phyloP scores from a whole-genome alignment of 1,284 basidiomycete genomes.

The Ceratobasidium sp. region DNA sequence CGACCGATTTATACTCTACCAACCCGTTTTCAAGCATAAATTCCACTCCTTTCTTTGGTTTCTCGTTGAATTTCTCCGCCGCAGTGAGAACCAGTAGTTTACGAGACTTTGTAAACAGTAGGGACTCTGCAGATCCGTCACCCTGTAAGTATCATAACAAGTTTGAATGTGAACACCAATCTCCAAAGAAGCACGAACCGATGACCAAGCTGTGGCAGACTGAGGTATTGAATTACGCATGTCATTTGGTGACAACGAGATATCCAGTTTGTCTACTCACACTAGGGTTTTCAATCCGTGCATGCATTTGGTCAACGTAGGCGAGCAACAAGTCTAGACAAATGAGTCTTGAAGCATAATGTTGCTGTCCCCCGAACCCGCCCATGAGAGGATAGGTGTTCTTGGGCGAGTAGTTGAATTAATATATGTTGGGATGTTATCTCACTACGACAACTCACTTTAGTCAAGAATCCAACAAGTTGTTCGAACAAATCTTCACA shows the following conservation, averaged over 20 bases:
- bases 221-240: background rate
- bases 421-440: no score
- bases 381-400: slow-evolving; percentile 48
- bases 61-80: slow-evolving; percentile 90
- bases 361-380: slow-evolving; percentile 67
- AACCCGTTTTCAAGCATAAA: slow-evolving; percentile 89
- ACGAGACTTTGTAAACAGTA: slow-evolving; percentile 78
- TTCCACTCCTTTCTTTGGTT: slow-evolving; percentile 91
- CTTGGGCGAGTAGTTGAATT: no score
- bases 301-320: slow-evolving; percentile 90
- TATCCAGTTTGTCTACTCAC: slow-evolving; percentile 54
- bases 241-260: background rate
- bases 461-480: slow-evolving; percentile 87
- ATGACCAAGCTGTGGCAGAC: slow-evolving; percentile 41
- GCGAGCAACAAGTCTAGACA: slow-evolving; percentile 89
- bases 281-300: slow-evolving; percentile 68
- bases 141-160: slow-evolving; percentile 52
- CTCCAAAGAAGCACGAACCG: slow-evolving; percentile 5
- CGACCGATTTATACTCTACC: slow-evolving; percentile 57
- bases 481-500: slow-evolving; percentile 96
- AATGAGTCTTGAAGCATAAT: slow-evolving; percentile 82
- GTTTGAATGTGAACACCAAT: background rate
- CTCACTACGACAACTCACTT: no score
- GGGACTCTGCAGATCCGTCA: slow-evolving; percentile 62
- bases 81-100: slow-evolving; percentile 89